Evolutionary conservation across 768 basidiomycete genomes (phyloP), one percentile per base, ranked within the genome.

Genomic region (Sarcodon sp.): DNA sequence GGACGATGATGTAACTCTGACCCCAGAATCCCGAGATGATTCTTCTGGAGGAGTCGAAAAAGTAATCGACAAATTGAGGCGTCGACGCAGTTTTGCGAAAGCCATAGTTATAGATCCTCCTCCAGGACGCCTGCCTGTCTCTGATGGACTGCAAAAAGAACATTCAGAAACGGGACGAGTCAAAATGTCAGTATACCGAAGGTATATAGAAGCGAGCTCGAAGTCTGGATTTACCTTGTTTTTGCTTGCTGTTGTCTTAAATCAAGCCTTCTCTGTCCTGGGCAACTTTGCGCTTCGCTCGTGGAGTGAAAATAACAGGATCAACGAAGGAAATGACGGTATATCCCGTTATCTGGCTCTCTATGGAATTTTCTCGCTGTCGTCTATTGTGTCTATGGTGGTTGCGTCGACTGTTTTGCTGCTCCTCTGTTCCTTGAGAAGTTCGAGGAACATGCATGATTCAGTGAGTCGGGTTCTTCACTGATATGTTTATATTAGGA

Each of bases 91-190:
- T 64, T 81, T 79, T 61, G 55, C 66, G 39, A 76, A 73, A 51
- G 76, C 85, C 9, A 64, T 65, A 15, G 56, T 83, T 34, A 75
- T 70, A 8, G 57, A 66, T 10, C 59, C 65, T 7, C 60, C 69
- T 3, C 56, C 69, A 8, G 53, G 68, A 1, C 70, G 71, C 15
- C 61, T 65, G 9, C 55, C 65, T 2, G 54, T 65, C 32, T 66
- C 70, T 0, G 63, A 68, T 27, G 81, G 78, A 1, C 60, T 78
- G 11, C 69, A 72, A 12, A 78, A 79, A 56, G 86, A 88, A 59
- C 83, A 87, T 59, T 72, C 68, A 47, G 87, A 91, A 56, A 80
- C 83, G 58, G 91, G 91, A 4, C 75, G 73, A 21, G 91, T 94
- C 49, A 90, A 90, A 63, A 56, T 60, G 11, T 66, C 73, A 6